Percentiles rank a stretch among this genome's conserved stretches.
These are phyloP conservation scores for Syzygium jambos DNA, from an alignment of 345 rosid species.

Conservation along the genomic window DNA sequence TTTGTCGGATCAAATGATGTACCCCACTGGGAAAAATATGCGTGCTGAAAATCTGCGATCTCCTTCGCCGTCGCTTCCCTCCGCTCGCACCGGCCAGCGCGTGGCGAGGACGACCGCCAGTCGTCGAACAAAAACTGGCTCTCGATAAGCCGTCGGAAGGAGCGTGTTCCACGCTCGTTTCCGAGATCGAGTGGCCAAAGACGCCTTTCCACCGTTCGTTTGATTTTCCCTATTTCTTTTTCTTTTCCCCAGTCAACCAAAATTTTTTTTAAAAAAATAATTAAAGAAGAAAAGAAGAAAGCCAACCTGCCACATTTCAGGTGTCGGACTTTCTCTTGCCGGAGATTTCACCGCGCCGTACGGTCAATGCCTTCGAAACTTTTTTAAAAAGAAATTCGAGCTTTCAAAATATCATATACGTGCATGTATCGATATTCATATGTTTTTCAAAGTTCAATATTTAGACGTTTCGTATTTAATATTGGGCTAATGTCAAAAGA, in stretches of 20 bases:
- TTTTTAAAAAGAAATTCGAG: neutral
- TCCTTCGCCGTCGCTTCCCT: neutral
- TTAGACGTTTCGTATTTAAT: neutral
- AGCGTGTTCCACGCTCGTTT: neutral
- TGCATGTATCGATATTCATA: neutral
- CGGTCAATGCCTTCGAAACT: neutral
- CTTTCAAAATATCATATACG: neutral
- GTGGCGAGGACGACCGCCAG: neutral
- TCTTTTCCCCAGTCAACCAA: neutral
- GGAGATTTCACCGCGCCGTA: neutral
- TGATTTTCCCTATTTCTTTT: neutral
- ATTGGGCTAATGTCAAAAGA: neutral
- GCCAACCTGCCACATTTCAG: neutral
- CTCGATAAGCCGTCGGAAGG: accelerated
- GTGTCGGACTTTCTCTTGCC: neutral
- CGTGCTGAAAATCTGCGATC: neutral
- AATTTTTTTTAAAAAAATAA: accelerated
- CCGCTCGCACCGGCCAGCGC: neutral
- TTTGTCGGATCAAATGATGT: no score
- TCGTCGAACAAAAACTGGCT: no score
- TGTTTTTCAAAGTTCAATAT: neutral
- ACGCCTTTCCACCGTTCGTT: neutral
- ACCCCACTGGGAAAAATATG: neutral
- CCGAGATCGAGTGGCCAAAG: neutral
- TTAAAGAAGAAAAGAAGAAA: neutral